Percentiles rank a stretch among this genome's conserved stretches.
phyloP scores from a whole-genome alignment of 2,329 filamentous ascomycete species.

The Apiospora sp. region DNA sequence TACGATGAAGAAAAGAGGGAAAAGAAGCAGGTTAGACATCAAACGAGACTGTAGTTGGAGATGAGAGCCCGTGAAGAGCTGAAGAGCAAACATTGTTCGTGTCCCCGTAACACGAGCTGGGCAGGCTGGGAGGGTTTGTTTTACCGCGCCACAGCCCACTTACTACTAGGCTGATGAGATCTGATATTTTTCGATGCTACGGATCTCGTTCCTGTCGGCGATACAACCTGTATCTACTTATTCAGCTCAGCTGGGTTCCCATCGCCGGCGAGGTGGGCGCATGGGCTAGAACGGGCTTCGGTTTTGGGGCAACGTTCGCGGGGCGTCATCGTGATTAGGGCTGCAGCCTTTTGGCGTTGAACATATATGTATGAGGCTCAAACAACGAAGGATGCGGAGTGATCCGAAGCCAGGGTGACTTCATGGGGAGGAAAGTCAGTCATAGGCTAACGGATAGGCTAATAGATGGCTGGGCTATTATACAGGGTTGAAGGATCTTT shows the following conservation, averaged over 20 bases:
- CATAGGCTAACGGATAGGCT: background rate
- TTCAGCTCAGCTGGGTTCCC: background rate
- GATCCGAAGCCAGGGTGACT: background rate
- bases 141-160: background rate
- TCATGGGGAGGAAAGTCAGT: background rate
- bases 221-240: background rate
- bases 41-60: background rate
- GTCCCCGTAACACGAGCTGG: conserved; percentile 18
- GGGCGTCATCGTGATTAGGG: background rate
- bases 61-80: background rate
- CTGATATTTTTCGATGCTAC: background rate
- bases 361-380: conserved; percentile 7
- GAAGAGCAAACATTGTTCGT: background rate
- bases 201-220: background rate
- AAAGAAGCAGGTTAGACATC: background rate
- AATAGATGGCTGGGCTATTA: background rate
- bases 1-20: background rate
- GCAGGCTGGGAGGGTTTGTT: background rate
- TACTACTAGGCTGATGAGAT: background rate
- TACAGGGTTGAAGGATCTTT: conserved; percentile 5
- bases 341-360: background rate
- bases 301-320: background rate
- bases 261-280: background rate
- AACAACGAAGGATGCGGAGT: background rate
- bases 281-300: background rate